Conservation (phyloP, 2,329 filamentous ascomycete species). For the Bipolaris zeicola region DNA sequence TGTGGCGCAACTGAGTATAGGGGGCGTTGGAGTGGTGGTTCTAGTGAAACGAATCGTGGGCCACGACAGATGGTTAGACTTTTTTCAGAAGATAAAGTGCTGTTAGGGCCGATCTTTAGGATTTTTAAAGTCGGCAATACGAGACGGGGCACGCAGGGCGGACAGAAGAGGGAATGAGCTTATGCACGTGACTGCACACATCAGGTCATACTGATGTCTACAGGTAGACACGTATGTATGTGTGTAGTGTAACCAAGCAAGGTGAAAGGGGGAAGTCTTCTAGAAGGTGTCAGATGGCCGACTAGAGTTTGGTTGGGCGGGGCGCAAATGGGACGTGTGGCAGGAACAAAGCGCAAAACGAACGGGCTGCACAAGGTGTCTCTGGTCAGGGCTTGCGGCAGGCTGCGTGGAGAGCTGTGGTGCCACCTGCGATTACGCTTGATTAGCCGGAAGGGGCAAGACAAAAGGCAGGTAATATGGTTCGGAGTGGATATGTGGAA, state of each 20-base stretch:
- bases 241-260: neutral
- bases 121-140: neutral
- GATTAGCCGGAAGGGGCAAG: conserved; percentile 6
- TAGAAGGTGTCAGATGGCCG: conserved; percentile 15
- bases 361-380: conserved; percentile 7
- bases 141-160: neutral
- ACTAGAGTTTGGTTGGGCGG: neutral
- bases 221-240: too few relatives aligned
- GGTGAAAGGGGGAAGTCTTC: conserved; percentile 19
- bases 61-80: neutral
- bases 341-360: neutral
- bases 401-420: conserved; percentile 12
- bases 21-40: neutral
- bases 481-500: conserved; percentile 1
- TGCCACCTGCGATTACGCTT: conserved; percentile 7
- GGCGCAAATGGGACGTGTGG: neutral
- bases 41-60: neutral
- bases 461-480: neutral
- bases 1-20: conserved; percentile 8
- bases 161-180: conserved; percentile 4
- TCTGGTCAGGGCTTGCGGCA: conserved; percentile 3
- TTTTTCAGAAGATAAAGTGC: neutral
- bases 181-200: conserved; percentile 8
- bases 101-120: neutral
- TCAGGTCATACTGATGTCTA: neutral